These are phyloP conservation scores for Ganoderma sinense DNA, from an alignment of 1,284 basidiomycete genomes.

Conservation along the genomic window DNA sequence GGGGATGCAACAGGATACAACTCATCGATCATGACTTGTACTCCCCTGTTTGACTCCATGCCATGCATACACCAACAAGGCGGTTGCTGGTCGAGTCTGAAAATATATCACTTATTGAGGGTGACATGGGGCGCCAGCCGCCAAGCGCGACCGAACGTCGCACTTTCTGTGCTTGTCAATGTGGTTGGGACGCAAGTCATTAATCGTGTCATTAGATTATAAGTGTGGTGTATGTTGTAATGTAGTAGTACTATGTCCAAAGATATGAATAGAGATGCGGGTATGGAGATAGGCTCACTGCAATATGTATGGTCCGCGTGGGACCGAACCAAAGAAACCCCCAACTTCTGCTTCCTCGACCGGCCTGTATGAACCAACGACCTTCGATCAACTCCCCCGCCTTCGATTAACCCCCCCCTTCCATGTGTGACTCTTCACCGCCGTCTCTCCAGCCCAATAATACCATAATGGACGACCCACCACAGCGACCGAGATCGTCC, in stretches of 20 bases:
- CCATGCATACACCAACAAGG: no score
- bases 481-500: background rate
- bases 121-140: no score
- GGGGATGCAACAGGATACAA: no score
- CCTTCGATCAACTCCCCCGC: background rate
- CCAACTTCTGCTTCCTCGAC: background rate
- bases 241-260: background rate
- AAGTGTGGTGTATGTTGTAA: background rate
- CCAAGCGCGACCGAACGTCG: no score
- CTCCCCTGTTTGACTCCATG: no score
- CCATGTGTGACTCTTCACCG: background rate
- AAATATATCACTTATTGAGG: no score
- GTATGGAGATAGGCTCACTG: background rate
- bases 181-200: background rate
- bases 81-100: no score
- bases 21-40: no score
- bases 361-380: conserved; percentile 9
- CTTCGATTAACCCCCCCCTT: background rate
- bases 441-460: background rate
- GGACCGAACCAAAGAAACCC: background rate
- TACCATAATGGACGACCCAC: background rate
- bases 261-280: background rate
- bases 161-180: background rate
- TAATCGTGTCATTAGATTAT: background rate
- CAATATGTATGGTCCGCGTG: background rate